Evolutionary conservation across 768 basidiomycete species (phyloP).

Genomic region (Mycena chlorophos): DNA sequence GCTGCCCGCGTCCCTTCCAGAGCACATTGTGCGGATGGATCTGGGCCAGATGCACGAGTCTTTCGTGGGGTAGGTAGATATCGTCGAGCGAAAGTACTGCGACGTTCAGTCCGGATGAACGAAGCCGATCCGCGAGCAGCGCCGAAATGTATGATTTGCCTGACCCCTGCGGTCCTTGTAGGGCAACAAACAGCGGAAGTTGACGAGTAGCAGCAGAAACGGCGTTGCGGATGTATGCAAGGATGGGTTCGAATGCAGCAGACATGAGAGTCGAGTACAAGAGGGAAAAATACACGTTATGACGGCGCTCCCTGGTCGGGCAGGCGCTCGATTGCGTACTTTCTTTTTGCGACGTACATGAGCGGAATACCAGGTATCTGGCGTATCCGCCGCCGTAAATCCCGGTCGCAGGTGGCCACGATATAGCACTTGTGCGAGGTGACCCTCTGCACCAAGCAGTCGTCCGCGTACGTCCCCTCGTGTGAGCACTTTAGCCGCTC

Average conservation of each 20-base stretch:
- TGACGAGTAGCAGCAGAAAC: too few relatives aligned
- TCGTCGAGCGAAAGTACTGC: slow-evolving; percentile 80
- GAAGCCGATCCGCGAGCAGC: slow-evolving; percentile 47
- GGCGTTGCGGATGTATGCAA: too few relatives aligned
- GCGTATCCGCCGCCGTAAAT: slow-evolving; percentile 87
- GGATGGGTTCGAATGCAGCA: slow-evolving; percentile 25
- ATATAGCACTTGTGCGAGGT: slow-evolving; percentile 95
- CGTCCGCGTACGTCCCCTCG: slow-evolving; percentile 96
- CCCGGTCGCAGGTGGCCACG: slow-evolving; percentile 96
- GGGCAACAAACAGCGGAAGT: slow-evolving; percentile 74
- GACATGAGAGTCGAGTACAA: slow-evolving; percentile 30
- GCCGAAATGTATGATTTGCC: slow-evolving; percentile 85
- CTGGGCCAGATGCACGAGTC: slow-evolving; percentile 54
- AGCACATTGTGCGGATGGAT: slow-evolving; percentile 61
- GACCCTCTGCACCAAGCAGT: slow-evolving; percentile 95
- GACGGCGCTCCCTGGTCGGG: slow-evolving; percentile 92
- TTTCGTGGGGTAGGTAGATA: slow-evolving; percentile 76
- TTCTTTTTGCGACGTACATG: slow-evolving; percentile 93
- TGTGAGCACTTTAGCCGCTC: slow-evolving; percentile 93
- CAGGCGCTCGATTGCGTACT: slow-evolving; percentile 92
- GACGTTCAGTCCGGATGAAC: slow-evolving; percentile 50
- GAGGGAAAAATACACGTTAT: slow-evolving; percentile 25
- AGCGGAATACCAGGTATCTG: slow-evolving; percentile 92
- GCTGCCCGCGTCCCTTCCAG: slow-evolving; percentile 83
- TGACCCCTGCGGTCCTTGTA: slow-evolving; percentile 94